Percentiles rank a stretch among this genome's conserved stretches.
These are phyloP conservation scores for Naganishia sp. DNA, from an alignment of 1,284 basidiomycete species.

Conservation along the genomic window DNA sequence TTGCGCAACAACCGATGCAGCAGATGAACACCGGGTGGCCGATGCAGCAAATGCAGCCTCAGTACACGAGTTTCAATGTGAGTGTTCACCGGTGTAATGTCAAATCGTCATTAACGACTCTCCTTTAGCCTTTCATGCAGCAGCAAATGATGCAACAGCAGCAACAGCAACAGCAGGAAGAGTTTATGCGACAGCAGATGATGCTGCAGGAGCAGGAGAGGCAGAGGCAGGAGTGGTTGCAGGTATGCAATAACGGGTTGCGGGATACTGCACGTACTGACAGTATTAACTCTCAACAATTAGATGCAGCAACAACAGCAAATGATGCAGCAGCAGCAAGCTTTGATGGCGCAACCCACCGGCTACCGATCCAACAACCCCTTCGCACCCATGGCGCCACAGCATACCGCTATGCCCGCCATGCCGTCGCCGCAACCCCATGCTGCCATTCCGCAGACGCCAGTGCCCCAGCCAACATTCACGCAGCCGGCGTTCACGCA, in stretches of 20 bases:
- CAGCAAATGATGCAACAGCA: slow-evolving; percentile 39
- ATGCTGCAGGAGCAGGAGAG: slow-evolving; percentile 49
- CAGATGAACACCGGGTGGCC: slow-evolving; percentile 50
- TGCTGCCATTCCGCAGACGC: slow-evolving; percentile 39
- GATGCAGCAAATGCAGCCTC: slow-evolving; percentile 59
- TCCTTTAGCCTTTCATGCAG: slow-evolving; percentile 48
- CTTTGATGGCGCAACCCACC: slow-evolving; percentile 60
- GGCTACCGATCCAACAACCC: slow-evolving; percentile 89
- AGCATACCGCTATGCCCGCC: slow-evolving; percentile 51
- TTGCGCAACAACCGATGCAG: slow-evolving; percentile 44
- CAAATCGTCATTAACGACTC: neutral
- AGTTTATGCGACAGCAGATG: slow-evolving; percentile 55
- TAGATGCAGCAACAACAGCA: slow-evolving; percentile 62
- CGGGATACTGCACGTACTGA: neutral
- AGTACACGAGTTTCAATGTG: slow-evolving; percentile 60
- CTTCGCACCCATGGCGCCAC: slow-evolving; percentile 61
- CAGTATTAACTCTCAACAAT: slow-evolving; percentile 51
- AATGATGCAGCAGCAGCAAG: slow-evolving; percentile 44
- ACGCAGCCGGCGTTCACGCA: slow-evolving; percentile 34
- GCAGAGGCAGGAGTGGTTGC: slow-evolving; percentile 53
- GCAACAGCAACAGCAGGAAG: slow-evolving; percentile 50
- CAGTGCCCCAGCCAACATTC: slow-evolving; percentile 49
- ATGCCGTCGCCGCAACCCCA: slow-evolving; percentile 50
- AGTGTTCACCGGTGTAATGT: slow-evolving; percentile 31
- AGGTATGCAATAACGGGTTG: slow-evolving; percentile 54